phyloP scores from a whole-genome alignment of 805 yeast species.

The Ascoidea tarda region DNA sequence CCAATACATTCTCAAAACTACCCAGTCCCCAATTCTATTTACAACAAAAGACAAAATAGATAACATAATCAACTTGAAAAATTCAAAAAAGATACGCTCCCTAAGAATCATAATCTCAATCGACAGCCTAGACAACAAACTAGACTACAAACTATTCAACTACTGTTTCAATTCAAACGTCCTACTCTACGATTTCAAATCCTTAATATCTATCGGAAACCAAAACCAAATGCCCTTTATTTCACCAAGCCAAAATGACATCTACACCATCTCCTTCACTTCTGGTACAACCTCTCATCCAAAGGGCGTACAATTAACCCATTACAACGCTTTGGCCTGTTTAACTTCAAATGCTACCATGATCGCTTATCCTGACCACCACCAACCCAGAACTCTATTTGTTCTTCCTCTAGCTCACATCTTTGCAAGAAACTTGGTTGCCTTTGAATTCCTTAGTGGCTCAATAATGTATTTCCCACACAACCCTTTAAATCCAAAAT shows the following conservation, averaged over 20 bases:
- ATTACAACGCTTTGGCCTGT: constrained; percentile 27
- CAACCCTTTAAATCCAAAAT: constrained; percentile 33
- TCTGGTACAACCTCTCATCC: constrained; percentile 73
- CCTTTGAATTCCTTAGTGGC: constrained; percentile 31
- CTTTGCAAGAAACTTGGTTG: constrained; percentile 29
- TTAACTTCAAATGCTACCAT: constrained; percentile 22
- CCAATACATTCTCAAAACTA: constrained; percentile 42
- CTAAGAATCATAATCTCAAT: constrained; percentile 27
- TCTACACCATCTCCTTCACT: constrained; percentile 55
- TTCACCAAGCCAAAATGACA: constrained; percentile 37
- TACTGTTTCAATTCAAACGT: constrained; percentile 14
- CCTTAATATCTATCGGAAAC: constrained; percentile 17
- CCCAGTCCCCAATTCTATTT: constrained; percentile 38
- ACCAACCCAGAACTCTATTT: constrained; percentile 19
- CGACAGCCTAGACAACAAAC: constrained; percentile 23
- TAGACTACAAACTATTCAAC: constrained; percentile 15
- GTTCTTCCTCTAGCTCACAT: constrained; percentile 40
- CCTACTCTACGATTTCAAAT: constrained; percentile 15
- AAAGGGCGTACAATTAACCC: constrained; percentile 51
- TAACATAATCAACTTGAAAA: constrained; percentile 25
- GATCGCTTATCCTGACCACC: constrained; percentile 11
- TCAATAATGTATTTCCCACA: constrained; percentile 41
- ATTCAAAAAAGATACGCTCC: constrained; percentile 8
- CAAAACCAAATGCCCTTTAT: constrained; percentile 23
- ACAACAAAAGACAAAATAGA: constrained; percentile 30